phyloP scores from a whole-genome alignment of 805 yeast species.

The Gaillardinia entomophila region DNA sequence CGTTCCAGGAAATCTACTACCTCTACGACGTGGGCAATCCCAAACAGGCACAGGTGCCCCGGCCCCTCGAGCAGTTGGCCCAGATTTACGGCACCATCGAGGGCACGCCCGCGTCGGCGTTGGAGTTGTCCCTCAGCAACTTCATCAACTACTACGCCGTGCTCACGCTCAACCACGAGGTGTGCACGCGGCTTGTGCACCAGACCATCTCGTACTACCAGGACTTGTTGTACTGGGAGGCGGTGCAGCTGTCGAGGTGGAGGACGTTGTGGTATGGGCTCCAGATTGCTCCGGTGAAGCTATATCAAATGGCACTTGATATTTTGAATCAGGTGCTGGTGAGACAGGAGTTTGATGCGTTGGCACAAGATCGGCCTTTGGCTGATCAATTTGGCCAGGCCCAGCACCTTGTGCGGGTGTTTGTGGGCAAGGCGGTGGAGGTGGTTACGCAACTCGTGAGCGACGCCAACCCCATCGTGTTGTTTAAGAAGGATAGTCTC shows the following conservation, averaged over 20 bases:
- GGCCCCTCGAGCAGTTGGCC: constrained; percentile 2
- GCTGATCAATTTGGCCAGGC: constrained; percentile 2
- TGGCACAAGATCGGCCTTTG: too few species aligned
- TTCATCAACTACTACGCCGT: constrained; percentile 19
- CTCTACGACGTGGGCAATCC: constrained; percentile 15
- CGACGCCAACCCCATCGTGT: constrained; percentile 1
- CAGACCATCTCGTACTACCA: constrained; percentile 27
- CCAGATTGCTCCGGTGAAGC: constrained; percentile 28
- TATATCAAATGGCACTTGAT: constrained; percentile 3
- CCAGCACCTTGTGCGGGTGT: constrained; percentile 2
- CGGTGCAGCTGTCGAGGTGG: constrained; percentile 16
- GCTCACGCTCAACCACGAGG: constrained; percentile 16
- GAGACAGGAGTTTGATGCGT: neutral
- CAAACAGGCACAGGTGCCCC: constrained; percentile 3
- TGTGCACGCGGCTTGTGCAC: constrained; percentile 28
- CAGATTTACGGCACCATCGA: neutral
- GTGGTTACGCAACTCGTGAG: neutral
- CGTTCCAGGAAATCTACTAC: constrained; percentile 19
- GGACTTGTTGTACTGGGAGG: constrained; percentile 32
- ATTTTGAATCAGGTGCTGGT: neutral
- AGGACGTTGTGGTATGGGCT: constrained; percentile 25
- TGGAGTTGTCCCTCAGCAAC: neutral
- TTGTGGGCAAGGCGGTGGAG: neutral
- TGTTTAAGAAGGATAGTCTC: neutral
- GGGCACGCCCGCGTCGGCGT: neutral